phyloP scores from a whole-genome alignment of 306 rosid genomes.

The Malus fusca region DNA sequence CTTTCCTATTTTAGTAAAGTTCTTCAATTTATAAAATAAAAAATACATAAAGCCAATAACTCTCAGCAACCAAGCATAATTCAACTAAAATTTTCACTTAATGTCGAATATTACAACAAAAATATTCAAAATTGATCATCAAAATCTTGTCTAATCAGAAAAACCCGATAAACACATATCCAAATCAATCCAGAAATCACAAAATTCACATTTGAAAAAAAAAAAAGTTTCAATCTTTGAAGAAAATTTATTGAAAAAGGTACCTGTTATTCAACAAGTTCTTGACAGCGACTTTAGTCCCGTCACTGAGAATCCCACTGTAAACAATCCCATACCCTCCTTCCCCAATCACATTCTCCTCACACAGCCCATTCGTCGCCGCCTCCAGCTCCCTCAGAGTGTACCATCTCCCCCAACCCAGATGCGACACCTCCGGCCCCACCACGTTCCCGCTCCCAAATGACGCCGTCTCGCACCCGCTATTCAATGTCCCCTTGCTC shows the following conservation, averaged over 20 bases:
- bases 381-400: slow-evolving; percentile 89
- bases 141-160: background rate
- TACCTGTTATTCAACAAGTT: slow-evolving; percentile 94
- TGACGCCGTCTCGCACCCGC: slow-evolving; percentile 47
- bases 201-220: background rate
- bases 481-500: slow-evolving; percentile 41
- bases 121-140: background rate
- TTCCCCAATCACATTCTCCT: slow-evolving; percentile 86
- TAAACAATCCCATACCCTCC: slow-evolving; percentile 98
- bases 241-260: background rate
- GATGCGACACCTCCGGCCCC: slow-evolving; percentile 92
- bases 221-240: background rate
- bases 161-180: background rate
- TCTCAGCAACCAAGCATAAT: background rate
- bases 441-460: slow-evolving; percentile 50
- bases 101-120: background rate
- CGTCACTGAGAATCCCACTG: slow-evolving; percentile 62
- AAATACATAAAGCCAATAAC: background rate
- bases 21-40: background rate
- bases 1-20: background rate
- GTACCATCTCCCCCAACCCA: slow-evolving; percentile 98
- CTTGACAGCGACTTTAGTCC: slow-evolving; percentile 75
- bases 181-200: too few species aligned
- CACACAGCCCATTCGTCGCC: slow-evolving; percentile 71
- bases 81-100: background rate